Evolutionary conservation across 495 filamentous ascomycete genomes (phyloP).

Genomic region (Glutinoglossum americanum): DNA sequence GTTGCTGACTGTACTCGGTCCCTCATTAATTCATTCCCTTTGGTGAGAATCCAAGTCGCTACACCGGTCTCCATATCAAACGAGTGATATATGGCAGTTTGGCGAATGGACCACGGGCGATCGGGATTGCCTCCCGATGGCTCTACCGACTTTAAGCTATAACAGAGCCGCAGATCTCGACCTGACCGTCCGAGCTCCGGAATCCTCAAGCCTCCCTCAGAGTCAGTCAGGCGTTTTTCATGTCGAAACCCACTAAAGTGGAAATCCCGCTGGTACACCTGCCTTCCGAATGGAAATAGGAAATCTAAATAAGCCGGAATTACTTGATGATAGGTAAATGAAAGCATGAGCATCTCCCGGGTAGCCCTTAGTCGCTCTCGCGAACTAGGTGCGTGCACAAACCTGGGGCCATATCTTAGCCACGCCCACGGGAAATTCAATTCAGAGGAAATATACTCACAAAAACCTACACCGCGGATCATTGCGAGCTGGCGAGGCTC

Average conservation of each 20-base stretch:
- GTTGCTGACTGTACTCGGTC: slow-evolving; percentile 15
- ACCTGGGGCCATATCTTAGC: too few species aligned
- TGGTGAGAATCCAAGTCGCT: slow-evolving; percentile 20
- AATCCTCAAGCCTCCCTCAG: slow-evolving; percentile 10
- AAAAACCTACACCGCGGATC: too few species aligned
- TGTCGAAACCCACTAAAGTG: slow-evolving; percentile 15
- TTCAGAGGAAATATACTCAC: too few species aligned
- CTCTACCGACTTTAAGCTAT: slow-evolving; percentile 24
- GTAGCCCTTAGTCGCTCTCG: too few species aligned
- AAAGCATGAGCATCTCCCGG: slow-evolving; percentile 16
- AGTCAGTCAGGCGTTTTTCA: slow-evolving; percentile 7
- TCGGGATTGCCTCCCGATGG: slow-evolving; percentile 8
- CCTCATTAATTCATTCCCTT: slow-evolving; percentile 20
- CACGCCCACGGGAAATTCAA: too few species aligned
- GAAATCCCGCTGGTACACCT: slow-evolving; percentile 18
- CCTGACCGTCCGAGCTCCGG: slow-evolving; percentile 22
- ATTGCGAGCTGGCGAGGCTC: too few species aligned
- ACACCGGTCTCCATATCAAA: slow-evolving; percentile 21
- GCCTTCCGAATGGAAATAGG: slow-evolving; percentile 21
- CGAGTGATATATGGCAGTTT: slow-evolving; percentile 21
- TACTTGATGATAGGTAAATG: slow-evolving; percentile 23
- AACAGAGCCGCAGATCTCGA: slow-evolving; percentile 19
- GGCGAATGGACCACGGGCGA: slow-evolving; percentile 23
- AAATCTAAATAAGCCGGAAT: slow-evolving; percentile 24
- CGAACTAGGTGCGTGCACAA: too few species aligned